Base-by-base conservation (phyloP, 2,329 filamentous ascomycete species). In the Penicillium sp. region DNA sequence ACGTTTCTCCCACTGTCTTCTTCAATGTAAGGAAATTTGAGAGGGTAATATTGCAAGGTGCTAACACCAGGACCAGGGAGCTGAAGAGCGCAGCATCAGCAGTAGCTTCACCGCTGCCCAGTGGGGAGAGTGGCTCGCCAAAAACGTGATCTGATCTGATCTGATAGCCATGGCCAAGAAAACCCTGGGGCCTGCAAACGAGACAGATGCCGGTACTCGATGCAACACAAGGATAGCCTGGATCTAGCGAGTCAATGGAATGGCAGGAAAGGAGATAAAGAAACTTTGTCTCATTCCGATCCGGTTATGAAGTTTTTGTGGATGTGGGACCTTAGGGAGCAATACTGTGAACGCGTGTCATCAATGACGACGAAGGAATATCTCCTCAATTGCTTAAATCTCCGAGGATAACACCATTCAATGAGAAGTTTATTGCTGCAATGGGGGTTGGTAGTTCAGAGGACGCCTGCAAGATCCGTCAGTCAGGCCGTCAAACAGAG, bases 1-100 rank as follows among this genome's bases (percentile, higher is more conserved):
- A 97, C 77, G 90, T 97, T 39, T 93, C 90, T 40, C 93, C 93
- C 1, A 97, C 92, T 0, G 91, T 93, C 18, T 80, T 96, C 46
- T 92, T 95, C 72, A 86, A 97, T 73, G 92, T 73, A 60, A 67
- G 70, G 57, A 24, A 45, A 27, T 41, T 45, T 45, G 38, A 45
- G 32, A 24, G 16, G 16, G 44, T 38, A 41, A 50, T n/a, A 50
- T 24, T 22, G n/a, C 34, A 39, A 49, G 49, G 34, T 51, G 57
- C 61, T 70, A 61, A 72, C 58, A 57, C 54, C 44, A 58, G 45
- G 48, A 55, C 46, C 56, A 77, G 75, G 76, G 92, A 0, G 83
- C 95, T 22, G 87, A 95, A 46, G 89, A 89, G 67, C 85, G 84
- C 60, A 85, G 88, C 47, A 89, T 96, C 61, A 88, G 86, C 59